phyloP scores from a whole-genome alignment of 306 rosid species.

The Datisca glomerata region DNA sequence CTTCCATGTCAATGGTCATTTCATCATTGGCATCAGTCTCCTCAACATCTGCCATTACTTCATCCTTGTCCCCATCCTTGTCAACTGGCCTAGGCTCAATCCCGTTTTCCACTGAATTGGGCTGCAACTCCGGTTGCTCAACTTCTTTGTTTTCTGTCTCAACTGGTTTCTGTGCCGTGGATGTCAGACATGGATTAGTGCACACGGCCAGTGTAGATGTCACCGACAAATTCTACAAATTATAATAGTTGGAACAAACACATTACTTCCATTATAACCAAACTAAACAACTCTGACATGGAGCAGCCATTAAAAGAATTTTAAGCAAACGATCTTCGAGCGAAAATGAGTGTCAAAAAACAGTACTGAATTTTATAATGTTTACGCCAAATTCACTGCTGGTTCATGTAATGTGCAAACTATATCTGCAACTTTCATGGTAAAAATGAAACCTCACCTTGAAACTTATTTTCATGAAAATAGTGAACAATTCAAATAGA shows the following conservation, averaged over 20 bases:
- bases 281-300: not conserved
- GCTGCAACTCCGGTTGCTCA: slow-evolving; percentile 36
- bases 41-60: slow-evolving; percentile 59
- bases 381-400: not conserved
- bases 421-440: too few species aligned
- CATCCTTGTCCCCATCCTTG: slow-evolving; percentile 40
- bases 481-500: too few species aligned
- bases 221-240: slow-evolving; percentile 70
- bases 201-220: slow-evolving; percentile 57
- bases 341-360: too few species aligned
- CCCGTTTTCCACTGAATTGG: slow-evolving; percentile 44
- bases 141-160: slow-evolving; percentile 28
- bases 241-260: slow-evolving; percentile 6
- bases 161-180: slow-evolving; percentile 22
- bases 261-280: not conserved
- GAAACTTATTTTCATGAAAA: too few species aligned
- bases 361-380: too few species aligned
- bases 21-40: slow-evolving; percentile 46
- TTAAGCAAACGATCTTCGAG: not conserved
- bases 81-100: too few species aligned
- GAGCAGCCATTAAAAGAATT: not conserved
- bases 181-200: slow-evolving; percentile 36
- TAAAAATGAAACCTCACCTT: too few species aligned
- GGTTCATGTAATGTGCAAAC: too few species aligned
- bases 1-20: slow-evolving; percentile 68